These are phyloP conservation scores for Cruciata laevipes DNA, from an alignment of 257 asterid species.

Conservation along the genomic window DNA sequence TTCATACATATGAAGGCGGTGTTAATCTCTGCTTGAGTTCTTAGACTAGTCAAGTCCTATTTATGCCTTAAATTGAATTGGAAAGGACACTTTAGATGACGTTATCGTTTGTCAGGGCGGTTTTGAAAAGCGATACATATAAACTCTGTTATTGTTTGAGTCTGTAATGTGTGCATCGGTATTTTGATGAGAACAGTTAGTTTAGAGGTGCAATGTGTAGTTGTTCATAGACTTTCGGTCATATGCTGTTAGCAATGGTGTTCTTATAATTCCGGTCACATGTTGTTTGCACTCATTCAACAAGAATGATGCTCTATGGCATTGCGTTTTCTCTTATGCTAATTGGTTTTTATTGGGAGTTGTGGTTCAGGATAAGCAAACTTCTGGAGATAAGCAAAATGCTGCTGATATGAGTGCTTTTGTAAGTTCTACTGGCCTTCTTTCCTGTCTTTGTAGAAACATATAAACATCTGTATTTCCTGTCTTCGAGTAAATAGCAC, in stretches of 20 bases:
- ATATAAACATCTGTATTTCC: not conserved
- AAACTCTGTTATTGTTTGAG: not conserved
- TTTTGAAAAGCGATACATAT: not conserved
- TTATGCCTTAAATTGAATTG: not conserved
- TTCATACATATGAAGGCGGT: not conserved
- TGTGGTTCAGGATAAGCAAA: slow-evolving; percentile 15
- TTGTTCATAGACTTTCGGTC: not conserved
- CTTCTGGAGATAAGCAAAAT: slow-evolving; percentile 20
- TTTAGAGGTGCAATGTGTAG: not conserved
- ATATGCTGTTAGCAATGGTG: not conserved
- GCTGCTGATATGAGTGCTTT: slow-evolving; percentile 21
- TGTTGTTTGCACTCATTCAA: not conserved
- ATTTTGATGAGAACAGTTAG: not conserved
- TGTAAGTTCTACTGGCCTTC: slow-evolving; percentile 7
- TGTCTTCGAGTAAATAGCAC: not conserved
- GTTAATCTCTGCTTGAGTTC: not conserved
- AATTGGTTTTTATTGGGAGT: slow-evolving; percentile 1
- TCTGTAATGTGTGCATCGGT: not conserved
- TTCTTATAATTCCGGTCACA: not conserved
- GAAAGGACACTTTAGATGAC: not conserved
- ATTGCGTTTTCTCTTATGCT: not conserved
- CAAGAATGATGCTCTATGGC: not conserved
- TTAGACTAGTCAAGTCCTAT: slow-evolving; percentile 1
- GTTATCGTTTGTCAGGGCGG: not conserved
- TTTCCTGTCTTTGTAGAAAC: not conserved